Evolutionary conservation across 345 rosid species (phyloP), one percentile per base, ranked within the genome.

Genomic region (Kernera saxatilis): DNA sequence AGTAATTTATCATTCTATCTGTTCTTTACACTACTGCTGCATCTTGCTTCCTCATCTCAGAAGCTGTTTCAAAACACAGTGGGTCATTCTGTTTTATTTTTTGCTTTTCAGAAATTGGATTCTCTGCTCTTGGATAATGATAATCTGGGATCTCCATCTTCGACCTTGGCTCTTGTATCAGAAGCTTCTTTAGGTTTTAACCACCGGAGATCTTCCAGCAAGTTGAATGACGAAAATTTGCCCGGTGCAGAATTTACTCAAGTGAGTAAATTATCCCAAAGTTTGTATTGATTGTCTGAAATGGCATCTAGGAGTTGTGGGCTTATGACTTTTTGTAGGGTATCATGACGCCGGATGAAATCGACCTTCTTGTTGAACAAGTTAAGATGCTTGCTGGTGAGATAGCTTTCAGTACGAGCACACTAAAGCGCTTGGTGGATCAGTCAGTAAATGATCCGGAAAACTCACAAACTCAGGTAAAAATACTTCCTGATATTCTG

Each of bases 321-420:
- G 25, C 32, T 41, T 21, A 12, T 67, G 69, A 39, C 54, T 58
- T 59, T 59, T 63, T 77, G 25, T 77, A 93, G 99, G 92, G 84
- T 51, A 84, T 75, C 78, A 78, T 92, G 80, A 77, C 97, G 11
- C 83, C 92, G 23, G 98, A 95, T 82, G 92, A 95, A 87, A 90
- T 88, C 81, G 99, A 95, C 67, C 99, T 95, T 77, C 86, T 92
- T 10, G 94, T 87, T 46, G 98, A 95, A 85, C 99, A 95, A 82
- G 98, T 92, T 46, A 95, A 95, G 82, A 90, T 95, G 97, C 94
- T 92, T 76, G 98, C 99, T 57, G 99, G 88, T 72, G 99, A 95
- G 81, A 85, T 95, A 75, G 99, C 98, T 32, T 90, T 95, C 68
- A 77, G 96, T 78, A 84, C 84, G 4, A 95, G 99, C 81, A 92